Base-by-base conservation (phyloP, 2,329 filamentous ascomycete species). In the Trichoderma aggressivum region DNA sequence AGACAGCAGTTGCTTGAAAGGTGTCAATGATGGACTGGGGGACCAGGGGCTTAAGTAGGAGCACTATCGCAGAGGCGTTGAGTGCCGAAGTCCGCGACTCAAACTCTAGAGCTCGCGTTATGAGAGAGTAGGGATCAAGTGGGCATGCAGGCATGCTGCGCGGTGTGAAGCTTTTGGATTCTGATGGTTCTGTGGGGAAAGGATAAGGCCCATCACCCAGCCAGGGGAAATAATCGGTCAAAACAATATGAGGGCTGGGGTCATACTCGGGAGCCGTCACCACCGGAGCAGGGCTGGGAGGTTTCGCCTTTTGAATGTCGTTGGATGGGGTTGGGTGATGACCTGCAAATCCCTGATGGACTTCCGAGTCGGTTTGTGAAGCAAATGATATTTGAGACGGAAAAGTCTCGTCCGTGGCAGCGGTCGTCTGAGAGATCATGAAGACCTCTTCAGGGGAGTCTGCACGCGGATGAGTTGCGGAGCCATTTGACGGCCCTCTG, bases 221-320 rank as follows among this genome's bases (percentile, higher is more conserved):
- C 87, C 88, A 90, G 0, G 86, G 86, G 7, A 90, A 81, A 72
- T 87, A 91, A 75, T 91, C 89, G 1, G 82, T 84, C 58, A 90
- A 88, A 16, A 87, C 84, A 7, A 88, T 82, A 60, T 80, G 79
- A 12, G 81, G 80, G 5, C 82, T 80, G 10, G 77, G 76, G 34
- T 84, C 80, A 70, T 83, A 78, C 62, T 82, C 80, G 2, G 79
- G 80, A 8, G 77, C 77, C 8, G 72, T 71, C 0, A 72, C 65
- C 11, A 74, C 73, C 36, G 79, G 80, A 3, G 75, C 72, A 1
- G 77, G 77, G 36, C 77, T 81, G 7, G 63, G 24, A 2, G 75
- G 58, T 59, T 74, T 73, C 16, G 68, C 70, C 8, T 69, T 66
- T 7, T 75, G 73, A n/a, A 74, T 74, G 14, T 72, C 66, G 7